phyloP scores from a whole-genome alignment of 1,284 basidiomycete genomes.

The Tilletia caries region DNA sequence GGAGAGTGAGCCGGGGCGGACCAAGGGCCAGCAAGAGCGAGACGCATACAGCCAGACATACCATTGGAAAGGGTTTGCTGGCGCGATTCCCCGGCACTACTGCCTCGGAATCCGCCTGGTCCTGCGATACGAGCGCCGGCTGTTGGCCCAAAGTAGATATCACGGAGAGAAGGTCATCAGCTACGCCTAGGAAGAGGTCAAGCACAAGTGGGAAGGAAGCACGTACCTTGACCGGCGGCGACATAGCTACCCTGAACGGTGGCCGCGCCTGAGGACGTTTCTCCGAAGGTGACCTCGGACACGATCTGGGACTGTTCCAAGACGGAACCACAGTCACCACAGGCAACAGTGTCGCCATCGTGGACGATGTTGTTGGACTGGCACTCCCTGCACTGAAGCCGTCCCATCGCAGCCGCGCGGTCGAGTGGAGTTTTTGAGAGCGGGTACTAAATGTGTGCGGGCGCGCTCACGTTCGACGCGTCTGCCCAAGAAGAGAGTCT shows the following conservation, averaged over 20 bases:
- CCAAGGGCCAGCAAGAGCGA: background rate
- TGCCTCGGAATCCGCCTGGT: constrained; percentile 46
- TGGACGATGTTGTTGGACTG: constrained; percentile 42
- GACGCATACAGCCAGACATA: constrained; percentile 53
- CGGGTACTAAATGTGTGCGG: no score
- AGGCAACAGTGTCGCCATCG: constrained; percentile 42
- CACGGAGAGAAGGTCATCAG: no score
- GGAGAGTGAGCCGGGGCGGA: constrained; percentile 13
- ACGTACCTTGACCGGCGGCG: constrained; percentile 83
- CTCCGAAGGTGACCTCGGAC: constrained; percentile 87
- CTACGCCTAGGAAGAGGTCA: no score
- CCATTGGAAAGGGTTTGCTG: constrained; percentile 86
- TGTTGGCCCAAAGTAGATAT: background rate
- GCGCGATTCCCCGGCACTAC: constrained; percentile 56
- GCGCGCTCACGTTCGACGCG: no score
- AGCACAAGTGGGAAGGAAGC: background rate
- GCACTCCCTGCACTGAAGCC: constrained; percentile 37
- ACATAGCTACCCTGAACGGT: constrained; percentile 94
- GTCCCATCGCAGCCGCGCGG: constrained; percentile 17
- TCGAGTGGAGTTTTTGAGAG: no score
- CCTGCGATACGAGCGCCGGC: constrained; percentile 42
- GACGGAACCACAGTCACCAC: constrained; percentile 59
- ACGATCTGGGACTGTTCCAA: constrained; percentile 93
- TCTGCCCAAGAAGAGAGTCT: no score
- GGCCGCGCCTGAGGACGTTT: constrained; percentile 84